Conservation (phyloP, 1,284 basidiomycete species). For the Violaceomyces palustris region DNA sequence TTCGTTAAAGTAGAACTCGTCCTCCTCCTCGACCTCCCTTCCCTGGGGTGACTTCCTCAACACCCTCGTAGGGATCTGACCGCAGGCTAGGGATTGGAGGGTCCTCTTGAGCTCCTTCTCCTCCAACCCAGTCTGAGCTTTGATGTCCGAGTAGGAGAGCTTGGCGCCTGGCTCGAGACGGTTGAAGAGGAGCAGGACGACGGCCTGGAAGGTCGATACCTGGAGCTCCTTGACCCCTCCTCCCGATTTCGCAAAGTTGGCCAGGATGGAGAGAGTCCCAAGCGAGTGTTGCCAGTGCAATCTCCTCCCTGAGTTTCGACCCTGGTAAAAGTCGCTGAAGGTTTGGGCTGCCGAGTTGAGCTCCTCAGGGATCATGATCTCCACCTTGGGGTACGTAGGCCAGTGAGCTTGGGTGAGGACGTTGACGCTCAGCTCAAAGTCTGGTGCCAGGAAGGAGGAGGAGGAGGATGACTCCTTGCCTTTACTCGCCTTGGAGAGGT, state of each 20-base stretch:
- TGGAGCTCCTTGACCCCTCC: conserved; percentile 83
- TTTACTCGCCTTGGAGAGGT: conserved; percentile 49
- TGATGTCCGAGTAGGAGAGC: conserved; percentile 68
- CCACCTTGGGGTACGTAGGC: conserved; percentile 54
- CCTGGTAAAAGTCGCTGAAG: conserved; percentile 44
- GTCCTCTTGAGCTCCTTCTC: conserved; percentile 68
- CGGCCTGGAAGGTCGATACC: conserved; percentile 82
- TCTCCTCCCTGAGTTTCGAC: conserved; percentile 41
- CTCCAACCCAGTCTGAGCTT: conserved; percentile 64
- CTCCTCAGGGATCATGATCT: conserved; percentile 21
- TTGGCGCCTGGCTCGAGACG: conserved; percentile 52
- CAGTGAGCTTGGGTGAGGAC: conserved; percentile 61
- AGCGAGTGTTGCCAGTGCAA: conserved; percentile 50
- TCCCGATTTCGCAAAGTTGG: conserved; percentile 57
- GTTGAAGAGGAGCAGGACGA: conserved; percentile 88
- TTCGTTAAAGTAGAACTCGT: conserved; percentile 76
- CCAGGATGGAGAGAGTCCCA: conserved; percentile 37
- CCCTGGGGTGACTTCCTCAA: conserved; percentile 74
- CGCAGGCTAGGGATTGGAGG: conserved; percentile 85
- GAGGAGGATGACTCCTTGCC: conserved; percentile 4
- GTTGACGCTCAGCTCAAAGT: conserved; percentile 57
- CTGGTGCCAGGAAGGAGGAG: too few relatives aligned
- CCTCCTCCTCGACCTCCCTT: conserved; percentile 71
- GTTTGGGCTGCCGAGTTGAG: conserved; percentile 6
- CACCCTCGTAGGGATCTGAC: conserved; percentile 71